These are phyloP conservation scores for Ascochyta koolunga DNA, from an alignment of 2,329 filamentous ascomycete genomes.

Conservation along the genomic window DNA sequence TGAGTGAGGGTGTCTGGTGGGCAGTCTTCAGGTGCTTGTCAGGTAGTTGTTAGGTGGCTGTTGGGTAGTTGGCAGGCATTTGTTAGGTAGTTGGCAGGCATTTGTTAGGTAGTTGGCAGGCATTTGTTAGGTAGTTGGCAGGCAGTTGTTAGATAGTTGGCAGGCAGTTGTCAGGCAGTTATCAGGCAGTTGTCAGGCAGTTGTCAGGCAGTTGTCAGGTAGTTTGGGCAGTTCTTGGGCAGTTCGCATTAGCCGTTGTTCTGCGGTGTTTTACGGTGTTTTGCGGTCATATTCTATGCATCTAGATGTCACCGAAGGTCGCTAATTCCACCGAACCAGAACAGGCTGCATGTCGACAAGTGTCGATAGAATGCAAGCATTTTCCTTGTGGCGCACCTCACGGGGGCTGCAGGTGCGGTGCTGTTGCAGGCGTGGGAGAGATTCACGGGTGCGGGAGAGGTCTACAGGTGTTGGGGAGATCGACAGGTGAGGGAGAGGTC, in stretches of 20 bases:
- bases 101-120: not conserved
- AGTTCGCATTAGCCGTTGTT: slow-evolving; percentile 1
- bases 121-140: no score
- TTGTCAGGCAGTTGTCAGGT: not conserved
- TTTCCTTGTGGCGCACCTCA: not conserved
- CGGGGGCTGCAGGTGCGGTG: not conserved
- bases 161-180: no score
- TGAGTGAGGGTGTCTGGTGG: no score
- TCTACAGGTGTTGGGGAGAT: no score
- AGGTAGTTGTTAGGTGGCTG: slow-evolving; percentile 4
- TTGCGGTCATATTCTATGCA: not conserved
- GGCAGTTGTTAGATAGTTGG: slow-evolving; percentile 13
- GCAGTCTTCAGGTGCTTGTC: slow-evolving; percentile 13
- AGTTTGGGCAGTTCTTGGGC: not conserved
- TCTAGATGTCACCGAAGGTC: not conserved
- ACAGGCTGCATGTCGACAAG: not conserved
- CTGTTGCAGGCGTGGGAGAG: no score
- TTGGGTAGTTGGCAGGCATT: no score
- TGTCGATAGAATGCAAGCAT: no score
- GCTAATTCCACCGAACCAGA: slow-evolving; percentile 6
- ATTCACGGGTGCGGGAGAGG: no score
- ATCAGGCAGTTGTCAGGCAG: no score
- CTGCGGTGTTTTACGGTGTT: slow-evolving; percentile 1
- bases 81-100: no score
- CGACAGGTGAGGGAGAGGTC: no score